Conservation (phyloP, 1,284 basidiomycete genomes). For the Cerioporus squamosus region DNA sequence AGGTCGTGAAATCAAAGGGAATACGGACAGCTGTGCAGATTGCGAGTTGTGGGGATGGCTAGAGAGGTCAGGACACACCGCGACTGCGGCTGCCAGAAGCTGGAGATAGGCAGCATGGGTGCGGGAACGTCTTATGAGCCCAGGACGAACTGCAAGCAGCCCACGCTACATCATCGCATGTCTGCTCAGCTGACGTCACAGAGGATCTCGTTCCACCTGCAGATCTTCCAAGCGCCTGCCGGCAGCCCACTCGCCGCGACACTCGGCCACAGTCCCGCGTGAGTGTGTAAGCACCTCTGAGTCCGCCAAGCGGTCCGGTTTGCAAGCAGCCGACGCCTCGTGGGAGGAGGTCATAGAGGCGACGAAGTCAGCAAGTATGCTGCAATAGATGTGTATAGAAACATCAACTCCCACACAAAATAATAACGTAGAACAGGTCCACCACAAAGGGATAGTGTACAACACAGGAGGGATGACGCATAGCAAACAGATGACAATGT, state of each 20-base stretch:
- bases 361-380: not conserved
- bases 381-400: not conserved
- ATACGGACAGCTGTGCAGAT: not conserved
- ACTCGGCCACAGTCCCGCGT: too few species aligned
- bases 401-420: constrained; percentile 5
- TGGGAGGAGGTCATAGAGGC: not conserved
- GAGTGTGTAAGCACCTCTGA: too few species aligned
- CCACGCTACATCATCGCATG: too few species aligned
- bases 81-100: constrained; percentile 11
- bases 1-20: not conserved
- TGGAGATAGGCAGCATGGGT: not conserved
- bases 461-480: constrained; percentile 7
- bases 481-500: not conserved
- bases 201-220: too few species aligned
- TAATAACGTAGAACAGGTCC: constrained; percentile 15
- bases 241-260: too few species aligned
- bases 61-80: constrained; percentile 7
- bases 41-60: not conserved
- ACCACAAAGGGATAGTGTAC: constrained; percentile 19
- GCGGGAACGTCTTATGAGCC: not conserved
- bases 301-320: too few species aligned
- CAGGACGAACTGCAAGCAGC: not conserved
- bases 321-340: not conserved
- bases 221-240: too few species aligned
- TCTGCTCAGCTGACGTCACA: too few species aligned